Conservation (phyloP, 306 rosid species). For the Quercus engelmannii region DNA sequence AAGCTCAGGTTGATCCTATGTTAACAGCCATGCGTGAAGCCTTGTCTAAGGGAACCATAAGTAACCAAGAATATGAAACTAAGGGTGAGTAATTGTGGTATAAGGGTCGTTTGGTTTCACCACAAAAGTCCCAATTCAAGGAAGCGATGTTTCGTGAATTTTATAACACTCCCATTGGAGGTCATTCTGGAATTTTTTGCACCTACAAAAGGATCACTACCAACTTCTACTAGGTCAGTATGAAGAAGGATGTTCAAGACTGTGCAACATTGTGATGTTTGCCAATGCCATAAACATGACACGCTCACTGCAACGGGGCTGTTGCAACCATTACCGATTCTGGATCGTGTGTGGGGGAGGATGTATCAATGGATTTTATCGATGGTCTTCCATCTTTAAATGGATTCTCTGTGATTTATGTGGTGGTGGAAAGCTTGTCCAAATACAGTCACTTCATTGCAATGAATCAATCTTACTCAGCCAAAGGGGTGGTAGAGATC, state of each 20-base stretch:
- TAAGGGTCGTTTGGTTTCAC: too few species aligned
- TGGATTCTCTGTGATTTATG: background rate
- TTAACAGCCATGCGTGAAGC: too few species aligned
- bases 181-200: background rate
- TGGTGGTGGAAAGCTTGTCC: background rate
- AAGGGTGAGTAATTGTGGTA: too few species aligned
- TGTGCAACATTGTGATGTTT: background rate
- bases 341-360: background rate
- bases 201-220: background rate
- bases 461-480: too few species aligned
- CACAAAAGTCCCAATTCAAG: too few species aligned
- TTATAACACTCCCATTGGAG: background rate
- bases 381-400: background rate
- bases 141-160: background rate
- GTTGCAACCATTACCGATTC: background rate
- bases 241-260: background rate
- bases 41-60: too few species aligned
- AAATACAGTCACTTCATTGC: background rate
- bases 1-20: background rate
- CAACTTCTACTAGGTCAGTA: background rate
- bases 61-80: too few species aligned
- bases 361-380: background rate
- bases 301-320: background rate
- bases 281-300: background rate
- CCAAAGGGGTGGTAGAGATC: too few species aligned